phyloP scores from a whole-genome alignment of 441 rosid genomes.

The Adansonia rubrostipa region DNA sequence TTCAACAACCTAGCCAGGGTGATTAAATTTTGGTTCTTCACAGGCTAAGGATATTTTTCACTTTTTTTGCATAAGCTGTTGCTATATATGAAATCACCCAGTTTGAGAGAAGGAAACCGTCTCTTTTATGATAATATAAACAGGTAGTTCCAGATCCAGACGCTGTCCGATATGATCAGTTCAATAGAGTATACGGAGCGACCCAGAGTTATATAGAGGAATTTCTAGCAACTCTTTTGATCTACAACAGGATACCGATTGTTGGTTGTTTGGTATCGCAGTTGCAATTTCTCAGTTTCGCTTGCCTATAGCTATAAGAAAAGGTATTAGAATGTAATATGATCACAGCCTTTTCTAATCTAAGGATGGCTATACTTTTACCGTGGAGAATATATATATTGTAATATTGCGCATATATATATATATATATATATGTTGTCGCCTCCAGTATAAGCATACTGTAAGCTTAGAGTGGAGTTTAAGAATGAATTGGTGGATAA shows the following conservation, averaged over 20 bases:
- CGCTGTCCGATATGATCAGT: background rate
- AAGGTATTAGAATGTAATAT: background rate
- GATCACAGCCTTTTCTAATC: background rate
- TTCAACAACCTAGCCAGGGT: constrained; percentile 55
- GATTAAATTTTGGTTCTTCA: background rate
- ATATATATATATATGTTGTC: background rate
- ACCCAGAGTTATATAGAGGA: background rate
- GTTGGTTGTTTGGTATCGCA: background rate
- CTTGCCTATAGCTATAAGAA: background rate
- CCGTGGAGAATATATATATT: background rate
- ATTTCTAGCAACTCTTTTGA: background rate
- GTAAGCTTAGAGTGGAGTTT: constrained; percentile 37
- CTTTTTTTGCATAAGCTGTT: background rate
- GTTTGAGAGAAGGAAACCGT: background rate
- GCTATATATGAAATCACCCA: background rate
- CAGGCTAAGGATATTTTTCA: background rate
- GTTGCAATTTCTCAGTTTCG: background rate
- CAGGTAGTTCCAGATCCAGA: background rate
- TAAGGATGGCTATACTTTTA: background rate
- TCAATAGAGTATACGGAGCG: background rate
- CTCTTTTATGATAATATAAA: background rate
- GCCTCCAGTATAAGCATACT: constrained; percentile 21
- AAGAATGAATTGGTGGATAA: constrained; percentile 25
- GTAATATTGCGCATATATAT: too few species aligned
- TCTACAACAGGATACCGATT: background rate